Evolutionary conservation across 2,329 filamentous ascomycete species (phyloP), one percentile per base, ranked within the genome.

Genomic region (Sporothrix globosa): DNA sequence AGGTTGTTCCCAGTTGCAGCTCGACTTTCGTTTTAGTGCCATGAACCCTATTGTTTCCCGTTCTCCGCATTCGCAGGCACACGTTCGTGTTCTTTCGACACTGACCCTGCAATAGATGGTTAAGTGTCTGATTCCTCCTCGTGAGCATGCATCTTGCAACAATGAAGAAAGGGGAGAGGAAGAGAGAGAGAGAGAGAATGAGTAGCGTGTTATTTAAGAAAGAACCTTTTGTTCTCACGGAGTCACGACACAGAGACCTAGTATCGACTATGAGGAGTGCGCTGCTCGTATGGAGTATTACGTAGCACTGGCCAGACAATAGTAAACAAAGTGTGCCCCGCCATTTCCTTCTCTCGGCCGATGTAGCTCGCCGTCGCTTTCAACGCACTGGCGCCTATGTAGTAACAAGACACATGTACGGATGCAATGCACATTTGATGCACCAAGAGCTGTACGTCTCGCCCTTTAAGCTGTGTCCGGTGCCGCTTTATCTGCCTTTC

Each of bases 261-360:
- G 4, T 34, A 34, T 34, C 34, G 7, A 7, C 34, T 9, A 1
- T 9, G 34, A 1, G 5, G 5, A 34, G 34, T 34, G 6, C 34
- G 27, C 27, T 30, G 27, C 21, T 61, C 11, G n/a, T 39, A 24
- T n/a, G n/a, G 58, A 60, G 39, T 44, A 60, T 30, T 21, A 21
- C 34, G 34, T 30, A 41, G 34, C 21, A 61, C 56, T 44, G 34
- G 34, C 34, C 34, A 34, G 34, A 6, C 34, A 50, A 50, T 14
- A 66, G 63, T 66, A 52, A 66, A 66, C 63, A 66, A 52, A 24
- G 27, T 39, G 24, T 17, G 27, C 63, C 46, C 46, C 46, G 63
- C 46, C 46, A 30, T 39, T 27, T n/a, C 14, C 63, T 24, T 44
- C 46, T 66, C 61, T 66, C 61, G 14, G 44, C 61, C 44, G 14